Evolutionary conservation across 345 rosid species (phyloP), one percentile per base, ranked within the genome.

Genomic region (Ceriops tagal): DNA sequence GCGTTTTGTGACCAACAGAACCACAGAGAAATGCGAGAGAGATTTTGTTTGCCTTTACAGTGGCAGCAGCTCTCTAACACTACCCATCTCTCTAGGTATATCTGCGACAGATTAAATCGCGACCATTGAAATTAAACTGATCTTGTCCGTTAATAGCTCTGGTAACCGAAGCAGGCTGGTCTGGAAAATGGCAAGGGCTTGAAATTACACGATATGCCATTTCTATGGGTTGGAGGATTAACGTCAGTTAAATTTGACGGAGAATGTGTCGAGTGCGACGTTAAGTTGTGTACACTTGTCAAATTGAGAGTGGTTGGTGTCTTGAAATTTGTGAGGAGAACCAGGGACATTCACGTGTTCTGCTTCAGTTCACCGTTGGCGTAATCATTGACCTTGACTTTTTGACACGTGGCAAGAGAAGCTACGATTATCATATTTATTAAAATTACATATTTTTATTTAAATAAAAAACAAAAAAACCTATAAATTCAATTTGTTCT

Each of bases 131-230:
- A 1, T 35, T 0, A 11, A 53, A 58, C 28, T 27, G 32, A 75
- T 77, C 70, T 21, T 3, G 8, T 59, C 72, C 73, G 81, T 74
- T 62, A 43, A 56, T 62, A 60, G 73, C 72, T 65, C 66, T 26
- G 71, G 66, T 9, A 15, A 10, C 58, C 82, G 66, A 53, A 62
- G 1, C 8, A 60, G 61, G 66, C 24, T 24, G 71, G 73, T 0
- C 5, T 16, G 13, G 27, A 8, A 3, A 10, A 55, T 37, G 27
- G 1, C 20, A 9, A 49, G 31, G 47, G 63, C 22, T 51, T 68
- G 68, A 53, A 43, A 75, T 56, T 60, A 65, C 24, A 43, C 15
- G 56, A 37, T 67, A 18, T 49, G 31, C 39, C 34, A 21, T 35
- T 69, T 63, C 66, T 68, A 31, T 62, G 19, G 56, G 30, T 27